A percentile compares a stretch with the other conserved stretches of the same genome.
phyloP scores from a whole-genome alignment of 2,329 filamentous ascomycete species.

The Ophiosphaerella korrae region DNA sequence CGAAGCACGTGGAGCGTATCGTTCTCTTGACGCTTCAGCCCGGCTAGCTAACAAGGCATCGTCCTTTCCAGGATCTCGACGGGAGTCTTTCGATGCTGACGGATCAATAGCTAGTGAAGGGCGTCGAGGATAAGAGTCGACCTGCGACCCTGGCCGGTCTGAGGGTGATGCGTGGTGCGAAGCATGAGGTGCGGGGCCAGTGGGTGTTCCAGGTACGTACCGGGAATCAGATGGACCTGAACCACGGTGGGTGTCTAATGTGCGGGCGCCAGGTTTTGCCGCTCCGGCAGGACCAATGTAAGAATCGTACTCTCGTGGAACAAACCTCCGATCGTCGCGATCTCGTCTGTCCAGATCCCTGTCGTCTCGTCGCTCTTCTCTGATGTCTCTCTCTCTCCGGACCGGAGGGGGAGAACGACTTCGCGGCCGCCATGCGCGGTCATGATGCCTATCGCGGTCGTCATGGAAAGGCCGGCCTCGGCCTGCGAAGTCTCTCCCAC shows the following conservation, averaged over 20 bases:
- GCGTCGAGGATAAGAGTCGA: slow-evolving; percentile 44
- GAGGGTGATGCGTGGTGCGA: slow-evolving; percentile 38
- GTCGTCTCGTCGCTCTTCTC: slow-evolving; percentile 47
- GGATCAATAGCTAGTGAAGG: slow-evolving; percentile 44
- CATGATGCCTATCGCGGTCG: slow-evolving; percentile 58
- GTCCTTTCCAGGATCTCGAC: slow-evolving; percentile 50
- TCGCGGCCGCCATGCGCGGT: slow-evolving; percentile 62
- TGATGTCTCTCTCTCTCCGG: slow-evolving; percentile 56
- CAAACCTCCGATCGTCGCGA: slow-evolving; percentile 50
- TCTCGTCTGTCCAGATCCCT: slow-evolving; percentile 48
- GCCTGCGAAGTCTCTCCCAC: slow-evolving; percentile 50
- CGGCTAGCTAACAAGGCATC: slow-evolving; percentile 53
- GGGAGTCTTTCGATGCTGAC: slow-evolving; percentile 36
- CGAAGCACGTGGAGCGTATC: slow-evolving; percentile 54
- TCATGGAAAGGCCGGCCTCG: slow-evolving; percentile 55
- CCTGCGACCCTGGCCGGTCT: slow-evolving; percentile 38
- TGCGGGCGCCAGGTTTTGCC: slow-evolving; percentile 35
- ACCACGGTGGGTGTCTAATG: slow-evolving; percentile 39
- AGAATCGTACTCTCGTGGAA: slow-evolving; percentile 53
- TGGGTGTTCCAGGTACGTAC: slow-evolving; percentile 40
- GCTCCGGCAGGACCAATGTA: slow-evolving; percentile 44
- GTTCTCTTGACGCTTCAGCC: slow-evolving; percentile 52
- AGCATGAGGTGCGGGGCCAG: slow-evolving; percentile 39
- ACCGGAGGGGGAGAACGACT: slow-evolving; percentile 65
- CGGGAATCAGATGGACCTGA: slow-evolving; percentile 35